phyloP scores from a whole-genome alignment of 352 stramenopile genomes.

The Pythium guiyangense region DNA sequence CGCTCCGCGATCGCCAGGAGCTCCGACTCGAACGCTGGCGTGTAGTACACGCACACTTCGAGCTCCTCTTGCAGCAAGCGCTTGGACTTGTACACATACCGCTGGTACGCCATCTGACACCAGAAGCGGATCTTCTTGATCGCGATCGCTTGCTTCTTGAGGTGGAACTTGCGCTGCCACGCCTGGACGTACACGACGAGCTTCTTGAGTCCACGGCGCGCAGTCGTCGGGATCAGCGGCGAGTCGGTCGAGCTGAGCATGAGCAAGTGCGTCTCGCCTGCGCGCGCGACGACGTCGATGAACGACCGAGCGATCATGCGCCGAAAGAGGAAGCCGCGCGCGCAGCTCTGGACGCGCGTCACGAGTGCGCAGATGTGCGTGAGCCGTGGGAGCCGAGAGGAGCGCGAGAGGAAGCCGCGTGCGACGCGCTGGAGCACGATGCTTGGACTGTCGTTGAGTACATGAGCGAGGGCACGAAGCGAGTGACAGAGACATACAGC shows the following conservation, averaged over 20 bases:
- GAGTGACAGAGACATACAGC: background rate
- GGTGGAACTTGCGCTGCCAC: conserved; percentile 49
- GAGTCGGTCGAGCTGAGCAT: conserved; percentile 26
- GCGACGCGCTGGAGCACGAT: conserved; percentile 33
- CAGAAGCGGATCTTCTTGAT: conserved; percentile 78
- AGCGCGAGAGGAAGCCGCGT: conserved; percentile 50
- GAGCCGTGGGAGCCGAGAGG: conserved; percentile 31
- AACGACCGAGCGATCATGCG: conserved; percentile 41
- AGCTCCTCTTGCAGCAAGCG: conserved; percentile 52
- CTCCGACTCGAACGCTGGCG: conserved; percentile 39
- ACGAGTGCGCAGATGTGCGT: conserved; percentile 38
- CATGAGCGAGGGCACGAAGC: background rate
- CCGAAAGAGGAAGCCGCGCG: conserved; percentile 61
- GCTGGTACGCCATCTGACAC: conserved; percentile 72
- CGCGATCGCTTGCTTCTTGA: conserved; percentile 55
- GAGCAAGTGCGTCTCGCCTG: conserved; percentile 46
- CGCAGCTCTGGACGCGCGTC: conserved; percentile 45
- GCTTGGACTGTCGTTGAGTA: conserved; percentile 14
- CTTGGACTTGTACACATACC: conserved; percentile 44
- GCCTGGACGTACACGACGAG: conserved; percentile 45
- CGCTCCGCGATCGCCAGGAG: conserved; percentile 49
- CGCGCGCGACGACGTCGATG: conserved; percentile 34
- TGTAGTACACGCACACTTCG: conserved; percentile 79
- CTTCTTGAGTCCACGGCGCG: conserved; percentile 40
- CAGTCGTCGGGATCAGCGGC: conserved; percentile 22